Conservation (phyloP, 2,329 filamentous ascomycete genomes). For the Epichloe gansuensis region DNA sequence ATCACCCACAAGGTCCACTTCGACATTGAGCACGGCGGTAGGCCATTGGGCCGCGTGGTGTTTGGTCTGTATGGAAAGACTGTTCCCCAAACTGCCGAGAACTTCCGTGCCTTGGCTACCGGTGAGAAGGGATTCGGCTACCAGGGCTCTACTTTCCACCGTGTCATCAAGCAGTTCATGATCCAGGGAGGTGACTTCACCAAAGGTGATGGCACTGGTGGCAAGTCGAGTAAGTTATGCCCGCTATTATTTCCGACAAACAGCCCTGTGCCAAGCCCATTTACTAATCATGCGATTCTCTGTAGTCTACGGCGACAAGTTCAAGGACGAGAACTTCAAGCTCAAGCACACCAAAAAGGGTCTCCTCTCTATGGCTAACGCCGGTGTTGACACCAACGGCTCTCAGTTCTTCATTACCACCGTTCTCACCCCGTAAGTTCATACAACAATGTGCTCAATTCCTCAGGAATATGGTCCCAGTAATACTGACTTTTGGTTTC, state of each 20-base stretch:
- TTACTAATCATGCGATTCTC: conserved; percentile 9
- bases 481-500: background rate
- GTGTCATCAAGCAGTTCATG: conserved; percentile 85
- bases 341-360: conserved; percentile 82
- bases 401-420: conserved; percentile 90
- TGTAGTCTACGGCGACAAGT: conserved; percentile 68
- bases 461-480: background rate
- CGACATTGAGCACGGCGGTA: conserved; percentile 65
- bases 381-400: conserved; percentile 75
- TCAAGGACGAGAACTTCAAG: conserved; percentile 90
- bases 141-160: conserved; percentile 72
- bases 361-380: conserved; percentile 74
- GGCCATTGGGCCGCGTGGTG: conserved; percentile 60
- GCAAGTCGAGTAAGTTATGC: conserved; percentile 59
- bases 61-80: conserved; percentile 82
- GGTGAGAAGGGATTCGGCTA: conserved; percentile 82
- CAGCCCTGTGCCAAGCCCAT: background rate
- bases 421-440: conserved; percentile 55
- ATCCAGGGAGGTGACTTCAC: conserved; percentile 87
- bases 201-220: conserved; percentile 67
- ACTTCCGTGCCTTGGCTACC: conserved; percentile 69
- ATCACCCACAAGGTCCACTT: conserved; percentile 94
- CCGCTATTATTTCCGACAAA: background rate
- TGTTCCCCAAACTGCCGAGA: conserved; percentile 60
- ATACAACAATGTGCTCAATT: background rate